phyloP scores from a whole-genome alignment of 179 eudicot genomes.

The Patellifolia procumbens region DNA sequence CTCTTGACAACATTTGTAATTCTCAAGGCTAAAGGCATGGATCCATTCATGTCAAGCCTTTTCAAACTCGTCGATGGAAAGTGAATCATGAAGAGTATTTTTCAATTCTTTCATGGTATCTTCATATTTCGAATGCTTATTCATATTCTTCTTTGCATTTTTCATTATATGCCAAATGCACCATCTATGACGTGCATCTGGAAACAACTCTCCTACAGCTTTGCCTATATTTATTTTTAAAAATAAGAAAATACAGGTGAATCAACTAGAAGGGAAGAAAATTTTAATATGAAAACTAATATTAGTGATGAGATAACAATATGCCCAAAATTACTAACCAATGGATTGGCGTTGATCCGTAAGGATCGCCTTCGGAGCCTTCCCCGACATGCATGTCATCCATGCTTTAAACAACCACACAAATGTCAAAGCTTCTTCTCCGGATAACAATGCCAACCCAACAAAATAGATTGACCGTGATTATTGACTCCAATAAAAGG shows the following conservation, averaged over 20 bases:
- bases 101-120: slow-evolving; percentile 20
- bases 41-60: background rate
- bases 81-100: background rate
- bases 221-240: background rate
- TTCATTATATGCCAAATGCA: slow-evolving; percentile 13
- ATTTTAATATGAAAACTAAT: background rate
- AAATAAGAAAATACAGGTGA: background rate
- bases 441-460: slow-evolving; percentile 22
- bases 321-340: background rate
- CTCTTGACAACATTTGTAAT: background rate
- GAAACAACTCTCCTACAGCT: background rate
- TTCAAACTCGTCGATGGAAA: background rate
- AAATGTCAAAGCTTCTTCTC: slow-evolving; percentile 9
- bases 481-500: slow-evolving; percentile 24
- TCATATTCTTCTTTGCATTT: background rate
- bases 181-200: slow-evolving; percentile 4
- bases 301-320: background rate
- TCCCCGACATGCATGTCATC: slow-evolving; percentile 12
- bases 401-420: slow-evolving; percentile 24
- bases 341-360: background rate
- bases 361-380: background rate
- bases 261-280: background rate
- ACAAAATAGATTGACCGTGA: slow-evolving; percentile 21
- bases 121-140: background rate
- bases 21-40: background rate